phyloP scores from a whole-genome alignment of 192 early-diverging fungal species.

The Backusella tarrabulga region DNA sequence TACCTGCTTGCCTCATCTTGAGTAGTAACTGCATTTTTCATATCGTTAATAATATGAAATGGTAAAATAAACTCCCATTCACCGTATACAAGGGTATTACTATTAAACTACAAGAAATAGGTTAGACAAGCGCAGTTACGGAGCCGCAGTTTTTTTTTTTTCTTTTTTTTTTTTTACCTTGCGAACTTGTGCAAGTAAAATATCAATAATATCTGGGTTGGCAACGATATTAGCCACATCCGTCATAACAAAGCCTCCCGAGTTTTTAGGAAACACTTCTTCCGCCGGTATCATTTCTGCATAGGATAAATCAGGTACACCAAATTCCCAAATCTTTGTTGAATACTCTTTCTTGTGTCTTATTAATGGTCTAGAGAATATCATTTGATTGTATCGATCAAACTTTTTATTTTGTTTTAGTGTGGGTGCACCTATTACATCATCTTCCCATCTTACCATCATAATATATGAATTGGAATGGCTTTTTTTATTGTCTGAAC shows the following conservation, averaged over 20 bases:
- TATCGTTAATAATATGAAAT: neutral
- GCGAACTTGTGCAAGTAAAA: neutral
- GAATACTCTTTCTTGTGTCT: neutral
- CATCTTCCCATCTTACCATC: neutral
- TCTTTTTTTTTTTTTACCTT: neutral
- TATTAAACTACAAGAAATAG: neutral
- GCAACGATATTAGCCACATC: neutral
- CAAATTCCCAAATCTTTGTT: conserved; percentile 5
- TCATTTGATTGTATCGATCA: neutral
- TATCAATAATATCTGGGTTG: neutral
- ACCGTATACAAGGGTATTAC: neutral
- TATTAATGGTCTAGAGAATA: neutral
- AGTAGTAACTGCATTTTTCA: neutral
- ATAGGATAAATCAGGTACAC: neutral
- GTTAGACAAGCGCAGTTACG: neutral
- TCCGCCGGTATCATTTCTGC: neutral
- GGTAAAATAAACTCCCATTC: conserved; percentile 9
- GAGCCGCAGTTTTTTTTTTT: neutral
- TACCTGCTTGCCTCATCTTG: neutral
- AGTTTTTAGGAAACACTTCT: neutral
- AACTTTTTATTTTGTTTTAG: neutral
- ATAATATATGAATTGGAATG: neutral
- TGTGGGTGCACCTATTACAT: neutral
- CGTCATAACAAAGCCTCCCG: conserved; percentile 5
- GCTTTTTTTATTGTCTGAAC: neutral